These are phyloP conservation scores for Dactylellina sp. DNA, from an alignment of 2,329 filamentous ascomycete genomes.

Conservation along the genomic window DNA sequence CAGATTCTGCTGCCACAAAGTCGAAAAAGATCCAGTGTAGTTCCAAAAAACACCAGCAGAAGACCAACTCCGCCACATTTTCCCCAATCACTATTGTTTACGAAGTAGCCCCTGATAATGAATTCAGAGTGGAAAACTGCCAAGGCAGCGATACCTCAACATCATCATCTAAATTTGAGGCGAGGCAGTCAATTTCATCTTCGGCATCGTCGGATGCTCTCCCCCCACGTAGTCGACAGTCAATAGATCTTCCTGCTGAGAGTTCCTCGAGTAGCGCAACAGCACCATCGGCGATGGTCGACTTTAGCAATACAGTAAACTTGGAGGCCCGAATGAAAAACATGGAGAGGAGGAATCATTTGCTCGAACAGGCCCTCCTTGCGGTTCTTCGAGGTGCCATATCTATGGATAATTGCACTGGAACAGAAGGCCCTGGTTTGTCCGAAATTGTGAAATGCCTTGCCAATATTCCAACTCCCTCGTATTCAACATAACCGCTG, in stretches of 20 bases:
- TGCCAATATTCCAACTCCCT: slow-evolving; percentile 6
- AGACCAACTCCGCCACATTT: slow-evolving; percentile 13
- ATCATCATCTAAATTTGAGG: background rate
- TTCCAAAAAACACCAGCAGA: slow-evolving; percentile 20
- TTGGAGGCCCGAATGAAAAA: slow-evolving; percentile 58
- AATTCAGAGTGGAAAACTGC: background rate
- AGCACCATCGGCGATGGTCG: background rate
- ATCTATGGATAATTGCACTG: slow-evolving; percentile 19
- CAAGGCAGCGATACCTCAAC: slow-evolving; percentile 8
- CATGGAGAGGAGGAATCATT: slow-evolving; percentile 59
- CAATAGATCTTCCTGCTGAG: background rate
- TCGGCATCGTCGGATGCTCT: slow-evolving; percentile 43
- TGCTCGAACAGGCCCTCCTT: slow-evolving; percentile 60
- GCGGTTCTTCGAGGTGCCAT: slow-evolving; percentile 59
- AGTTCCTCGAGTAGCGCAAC: background rate
- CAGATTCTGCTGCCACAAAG: slow-evolving; percentile 1
- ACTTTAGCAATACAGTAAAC: background rate
- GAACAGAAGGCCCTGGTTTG: slow-evolving; percentile 21
- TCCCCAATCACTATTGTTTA: slow-evolving; percentile 45
- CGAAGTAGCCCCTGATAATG: slow-evolving; percentile 36
- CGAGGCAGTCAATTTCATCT: slow-evolving; percentile 25
- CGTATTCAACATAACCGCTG: background rate
- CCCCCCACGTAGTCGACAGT: slow-evolving; percentile 9
- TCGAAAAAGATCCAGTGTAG: slow-evolving; percentile 18
- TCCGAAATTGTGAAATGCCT: slow-evolving; percentile 44